Evolutionary conservation across 2,329 filamentous ascomycete genomes (phyloP), one percentile per base, ranked within the genome.

Genomic region (Cercospora janseana): DNA sequence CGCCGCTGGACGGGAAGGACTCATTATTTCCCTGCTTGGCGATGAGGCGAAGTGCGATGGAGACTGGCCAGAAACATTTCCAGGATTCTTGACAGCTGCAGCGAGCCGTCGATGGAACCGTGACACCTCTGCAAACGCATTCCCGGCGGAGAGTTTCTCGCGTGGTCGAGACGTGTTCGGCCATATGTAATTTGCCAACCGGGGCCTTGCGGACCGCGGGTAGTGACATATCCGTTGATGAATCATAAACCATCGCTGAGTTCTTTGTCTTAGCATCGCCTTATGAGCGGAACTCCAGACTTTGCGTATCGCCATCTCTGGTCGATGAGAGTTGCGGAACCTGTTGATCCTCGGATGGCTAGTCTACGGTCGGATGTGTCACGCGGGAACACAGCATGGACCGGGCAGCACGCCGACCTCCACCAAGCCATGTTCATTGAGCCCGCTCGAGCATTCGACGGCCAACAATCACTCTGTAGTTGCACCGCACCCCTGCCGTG

Each of bases 1-100:
- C n/a, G n/a, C n/a, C n/a, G n/a, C n/a, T n/a, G n/a, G n/a, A n/a
- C n/a, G n/a, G n/a, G n/a, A n/a, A n/a, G n/a, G n/a, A n/a, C n/a
- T n/a, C n/a, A n/a, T n/a, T n/a, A n/a, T n/a, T n/a, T n/a, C n/a
- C n/a, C n/a, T n/a, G n/a, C n/a, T n/a, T n/a, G n/a, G n/a, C n/a
- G n/a, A n/a, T n/a, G n/a, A n/a, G n/a, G n/a, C n/a, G n/a, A n/a
- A n/a, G 16, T 40, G 35, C 13, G 13, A 15, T 12, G 26, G 35
- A 40, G 35, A 13, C 35, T 40, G 35, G 15, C 41, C 27, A 44
- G 43, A 35, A 20, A 35, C 32, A 46, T 18, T 26, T 35, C 44
- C 37, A 43, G 44, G 41, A 37, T 24, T 38, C 47, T 51, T 55
- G 55, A 56, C 54, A 56, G 45, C 48, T 54, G 56, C 53, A 52